Evolutionary conservation across 2,329 filamentous ascomycete genomes (phyloP).

Genomic region (Nannizziopsis arthrosporioides): DNA sequence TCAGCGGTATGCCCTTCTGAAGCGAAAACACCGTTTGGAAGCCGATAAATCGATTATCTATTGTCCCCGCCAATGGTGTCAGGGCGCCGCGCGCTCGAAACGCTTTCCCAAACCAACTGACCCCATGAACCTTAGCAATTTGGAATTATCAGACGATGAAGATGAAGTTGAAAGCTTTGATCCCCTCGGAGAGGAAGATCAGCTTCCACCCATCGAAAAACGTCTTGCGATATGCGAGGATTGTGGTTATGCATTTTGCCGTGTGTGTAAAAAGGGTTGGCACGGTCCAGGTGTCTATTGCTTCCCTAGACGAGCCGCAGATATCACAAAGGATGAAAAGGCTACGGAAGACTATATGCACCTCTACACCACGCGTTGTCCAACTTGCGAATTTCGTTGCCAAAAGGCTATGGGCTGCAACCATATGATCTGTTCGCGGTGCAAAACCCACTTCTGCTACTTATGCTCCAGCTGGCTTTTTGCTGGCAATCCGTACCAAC

Average conservation of each 20-base stretch:
- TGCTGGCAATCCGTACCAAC: slow-evolving; percentile 68
- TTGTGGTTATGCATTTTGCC: slow-evolving; percentile 81
- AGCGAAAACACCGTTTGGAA: slow-evolving; percentile 85
- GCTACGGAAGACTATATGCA: slow-evolving; percentile 75
- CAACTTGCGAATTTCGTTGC: slow-evolving; percentile 70
- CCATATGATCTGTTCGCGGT: slow-evolving; percentile 89
- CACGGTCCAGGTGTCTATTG: slow-evolving; percentile 76
- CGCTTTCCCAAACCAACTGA: slow-evolving; percentile 60
- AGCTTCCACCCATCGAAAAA: slow-evolving; percentile 44
- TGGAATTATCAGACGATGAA: slow-evolving; percentile 41
- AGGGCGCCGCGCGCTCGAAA: slow-evolving; percentile 70
- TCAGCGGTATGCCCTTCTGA: slow-evolving; percentile 75
- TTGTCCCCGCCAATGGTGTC: slow-evolving; percentile 85
- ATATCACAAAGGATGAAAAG: slow-evolving; percentile 73
- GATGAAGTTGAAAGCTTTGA: slow-evolving; percentile 36
- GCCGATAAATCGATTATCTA: slow-evolving; percentile 85
- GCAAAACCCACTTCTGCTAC: slow-evolving; percentile 89
- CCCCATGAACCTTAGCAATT: slow-evolving; percentile 39
- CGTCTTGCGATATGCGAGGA: slow-evolving; percentile 77
- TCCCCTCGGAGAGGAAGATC: slow-evolving; percentile 32
- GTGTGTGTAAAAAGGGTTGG: slow-evolving; percentile 66
- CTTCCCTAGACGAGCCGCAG: slow-evolving; percentile 51
- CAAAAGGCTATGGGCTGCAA: slow-evolving; percentile 94
- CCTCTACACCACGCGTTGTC: slow-evolving; percentile 73
- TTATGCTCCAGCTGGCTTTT: slow-evolving; percentile 81